These are phyloP conservation scores for Fomitopsis pinicola DNA, from an alignment of 1,284 basidiomycete genomes.

Conservation along the genomic window DNA sequence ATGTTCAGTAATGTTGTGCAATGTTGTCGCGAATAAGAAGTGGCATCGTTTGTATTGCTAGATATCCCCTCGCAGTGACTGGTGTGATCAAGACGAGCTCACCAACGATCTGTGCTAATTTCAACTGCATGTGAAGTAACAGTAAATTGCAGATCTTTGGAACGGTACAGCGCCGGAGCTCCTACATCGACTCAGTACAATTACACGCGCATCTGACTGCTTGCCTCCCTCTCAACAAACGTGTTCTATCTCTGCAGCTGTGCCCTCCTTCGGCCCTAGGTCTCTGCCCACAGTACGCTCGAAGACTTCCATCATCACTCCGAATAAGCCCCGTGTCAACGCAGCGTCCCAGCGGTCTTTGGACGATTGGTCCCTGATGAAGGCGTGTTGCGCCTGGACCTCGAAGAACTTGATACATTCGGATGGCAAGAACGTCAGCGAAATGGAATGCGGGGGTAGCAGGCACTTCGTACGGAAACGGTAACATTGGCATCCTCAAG, in stretches of 20 bases:
- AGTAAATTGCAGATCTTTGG: too few relatives aligned
- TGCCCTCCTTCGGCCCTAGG: conserved; percentile 59
- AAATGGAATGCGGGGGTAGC: neutral
- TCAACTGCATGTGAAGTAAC: too few relatives aligned
- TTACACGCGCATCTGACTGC: neutral
- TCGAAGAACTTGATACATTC: conserved; percentile 71
- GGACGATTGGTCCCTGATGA: conserved; percentile 85
- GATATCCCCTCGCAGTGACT: neutral
- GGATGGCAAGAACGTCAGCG: neutral
- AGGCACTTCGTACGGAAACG: conserved; percentile 48
- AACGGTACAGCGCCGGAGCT: too few relatives aligned
- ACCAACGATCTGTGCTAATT: too few relatives aligned
- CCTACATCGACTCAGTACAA: neutral
- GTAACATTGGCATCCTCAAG: conserved; percentile 76
- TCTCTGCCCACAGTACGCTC: conserved; percentile 82
- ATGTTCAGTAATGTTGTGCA: conserved; percentile 32
- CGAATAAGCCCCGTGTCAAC: conserved; percentile 75
- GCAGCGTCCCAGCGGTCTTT: conserved; percentile 95
- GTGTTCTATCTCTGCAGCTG: conserved; percentile 56
- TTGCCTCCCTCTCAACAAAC: conserved; percentile 52
- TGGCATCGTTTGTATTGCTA: conserved; percentile 31
- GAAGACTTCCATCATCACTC: conserved; percentile 91
- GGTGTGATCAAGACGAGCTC: neutral
- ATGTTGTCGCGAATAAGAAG: conserved; percentile 29
- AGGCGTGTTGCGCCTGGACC: conserved; percentile 92